These are phyloP conservation scores for Hydrangea macrophylla DNA, from an alignment of 148 eudicot species.

Conservation along the genomic window DNA sequence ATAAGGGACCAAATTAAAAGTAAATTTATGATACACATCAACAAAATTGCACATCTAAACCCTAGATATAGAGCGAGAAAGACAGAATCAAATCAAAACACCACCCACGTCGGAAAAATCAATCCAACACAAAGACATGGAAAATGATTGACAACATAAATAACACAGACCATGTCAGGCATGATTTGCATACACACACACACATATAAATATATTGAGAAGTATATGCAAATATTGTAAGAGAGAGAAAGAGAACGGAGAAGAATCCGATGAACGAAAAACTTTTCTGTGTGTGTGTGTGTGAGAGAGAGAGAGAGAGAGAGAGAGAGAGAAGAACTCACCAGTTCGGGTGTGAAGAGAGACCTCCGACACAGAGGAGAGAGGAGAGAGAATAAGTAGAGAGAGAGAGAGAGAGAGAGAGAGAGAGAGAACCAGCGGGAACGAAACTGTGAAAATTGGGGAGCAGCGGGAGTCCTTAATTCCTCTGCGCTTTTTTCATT, in stretches of 20 bases:
- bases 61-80: background rate
- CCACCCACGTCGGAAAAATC: background rate
- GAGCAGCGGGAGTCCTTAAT: slow-evolving; percentile 15
- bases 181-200: too few relatives aligned
- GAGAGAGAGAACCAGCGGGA: slow-evolving; percentile 7
- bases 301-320: background rate
- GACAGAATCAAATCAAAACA: background rate
- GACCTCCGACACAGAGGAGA: background rate
- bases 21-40: background rate
- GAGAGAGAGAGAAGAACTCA: background rate
- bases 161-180: too few relatives aligned
- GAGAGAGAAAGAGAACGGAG: background rate
- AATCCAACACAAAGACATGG: background rate
- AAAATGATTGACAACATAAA: background rate
- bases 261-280: background rate
- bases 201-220: background rate
- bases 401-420: background rate
- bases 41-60: background rate
- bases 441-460: slow-evolving; percentile 7
- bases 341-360: background rate
- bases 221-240: background rate
- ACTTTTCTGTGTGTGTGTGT: too few relatives aligned
- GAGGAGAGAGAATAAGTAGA: background rate
- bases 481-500: too few relatives aligned
- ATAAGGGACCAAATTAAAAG: background rate